Evolutionary conservation across 1,139 yeast species (phyloP).

Genomic region (Yamadazyma sp.): DNA sequence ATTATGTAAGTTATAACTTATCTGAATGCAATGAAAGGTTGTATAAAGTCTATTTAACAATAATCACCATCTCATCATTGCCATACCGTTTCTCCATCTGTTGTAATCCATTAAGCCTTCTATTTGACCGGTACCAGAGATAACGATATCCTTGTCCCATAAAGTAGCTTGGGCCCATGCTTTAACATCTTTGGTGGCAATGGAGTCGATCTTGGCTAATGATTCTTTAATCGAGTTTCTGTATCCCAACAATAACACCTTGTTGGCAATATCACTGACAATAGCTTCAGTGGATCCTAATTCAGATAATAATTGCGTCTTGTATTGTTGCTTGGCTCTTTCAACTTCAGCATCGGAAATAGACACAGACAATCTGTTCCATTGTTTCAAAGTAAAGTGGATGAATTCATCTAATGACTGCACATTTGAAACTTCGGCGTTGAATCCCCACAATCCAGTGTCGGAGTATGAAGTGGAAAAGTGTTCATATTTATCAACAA

Average conservation of each 20-base stretch:
- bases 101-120: conserved; percentile 79
- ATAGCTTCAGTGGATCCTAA: conserved; percentile 49
- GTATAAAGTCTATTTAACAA: too few species aligned
- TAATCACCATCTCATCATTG: conserved; percentile 71
- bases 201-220: conserved; percentile 60
- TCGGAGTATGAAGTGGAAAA: conserved; percentile 72
- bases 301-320: conserved; percentile 54
- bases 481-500: conserved; percentile 70
- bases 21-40: conserved; percentile 9
- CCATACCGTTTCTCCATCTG: conserved; percentile 85
- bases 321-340: conserved; percentile 70
- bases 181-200: conserved; percentile 58
- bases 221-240: conserved; percentile 60
- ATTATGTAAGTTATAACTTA: conserved; percentile 5
- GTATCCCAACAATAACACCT: conserved; percentile 61
- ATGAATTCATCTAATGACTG: conserved; percentile 66
- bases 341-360: conserved; percentile 75
- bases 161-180: conserved; percentile 73
- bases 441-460: conserved; percentile 82
- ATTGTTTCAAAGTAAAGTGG: conserved; percentile 78
- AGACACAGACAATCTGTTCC: conserved; percentile 80
- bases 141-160: conserved; percentile 83
- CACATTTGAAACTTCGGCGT: conserved; percentile 61
- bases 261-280: conserved; percentile 59
- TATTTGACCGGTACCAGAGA: conserved; percentile 81